phyloP scores from a whole-genome alignment of 345 rosid genomes.

The Lagerstroemia speciosa region DNA sequence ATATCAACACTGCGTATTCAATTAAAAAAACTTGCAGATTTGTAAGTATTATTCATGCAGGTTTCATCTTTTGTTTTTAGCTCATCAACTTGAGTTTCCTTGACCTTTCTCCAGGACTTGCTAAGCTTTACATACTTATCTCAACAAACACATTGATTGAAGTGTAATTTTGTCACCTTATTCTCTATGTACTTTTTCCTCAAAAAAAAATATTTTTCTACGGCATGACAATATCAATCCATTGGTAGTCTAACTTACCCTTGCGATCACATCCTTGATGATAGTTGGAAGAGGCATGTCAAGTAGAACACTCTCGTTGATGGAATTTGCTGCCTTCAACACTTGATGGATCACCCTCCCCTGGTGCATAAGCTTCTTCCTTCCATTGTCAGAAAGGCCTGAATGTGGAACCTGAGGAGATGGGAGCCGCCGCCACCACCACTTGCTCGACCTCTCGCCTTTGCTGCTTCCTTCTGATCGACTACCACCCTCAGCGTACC shows the following conservation, averaged over 20 bases:
- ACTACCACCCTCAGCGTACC: constrained; percentile 82
- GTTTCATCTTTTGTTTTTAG: too few species aligned
- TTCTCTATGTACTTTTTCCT: too few species aligned
- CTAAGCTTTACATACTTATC: too few species aligned
- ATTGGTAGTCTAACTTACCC: constrained; percentile 30
- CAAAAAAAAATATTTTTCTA: too few species aligned
- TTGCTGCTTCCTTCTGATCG: constrained; percentile 69
- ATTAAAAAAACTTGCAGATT: too few species aligned
- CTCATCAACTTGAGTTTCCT: too few species aligned
- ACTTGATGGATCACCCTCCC: constrained; percentile 73
- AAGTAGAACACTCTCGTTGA: constrained; percentile 66
- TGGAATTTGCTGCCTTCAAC: constrained; percentile 85
- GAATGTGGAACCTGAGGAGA: constrained; percentile 71
- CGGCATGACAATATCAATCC: neutral
- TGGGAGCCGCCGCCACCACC: constrained; percentile 99
- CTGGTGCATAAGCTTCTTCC: constrained; percentile 48
- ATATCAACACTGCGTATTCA: too few species aligned
- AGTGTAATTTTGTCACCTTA: too few species aligned
- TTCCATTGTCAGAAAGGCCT: constrained; percentile 64
- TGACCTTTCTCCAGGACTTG: too few species aligned
- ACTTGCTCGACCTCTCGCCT: constrained; percentile 58
- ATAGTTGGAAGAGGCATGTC: constrained; percentile 79
- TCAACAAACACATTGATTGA: too few species aligned
- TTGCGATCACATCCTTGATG: constrained; percentile 69
- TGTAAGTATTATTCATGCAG: too few species aligned